Conservation (phyloP, 495 filamentous ascomycete genomes). For the Chaetomium cochliodes region DNA sequence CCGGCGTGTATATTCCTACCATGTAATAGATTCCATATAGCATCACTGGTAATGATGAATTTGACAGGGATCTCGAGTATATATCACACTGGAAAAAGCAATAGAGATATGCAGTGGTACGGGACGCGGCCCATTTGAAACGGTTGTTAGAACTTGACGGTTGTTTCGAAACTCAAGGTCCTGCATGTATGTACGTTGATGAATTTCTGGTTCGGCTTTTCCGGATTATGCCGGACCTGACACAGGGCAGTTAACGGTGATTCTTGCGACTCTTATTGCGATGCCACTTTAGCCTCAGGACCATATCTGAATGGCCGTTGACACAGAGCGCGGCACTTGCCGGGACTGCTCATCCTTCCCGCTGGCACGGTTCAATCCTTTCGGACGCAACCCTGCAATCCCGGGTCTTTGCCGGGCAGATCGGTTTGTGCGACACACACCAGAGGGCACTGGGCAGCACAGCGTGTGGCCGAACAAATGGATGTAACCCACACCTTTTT, state of each 20-base stretch:
- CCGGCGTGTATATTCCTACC: not conserved
- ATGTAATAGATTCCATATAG: not conserved
- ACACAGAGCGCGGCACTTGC: not conserved
- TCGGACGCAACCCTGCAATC: slow-evolving; percentile 1
- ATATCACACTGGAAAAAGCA: not conserved
- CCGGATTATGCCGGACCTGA: slow-evolving; percentile 1
- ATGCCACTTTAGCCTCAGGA: not conserved
- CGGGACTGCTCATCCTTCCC: not conserved
- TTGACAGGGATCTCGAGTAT: not conserved
- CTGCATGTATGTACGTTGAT: too few species aligned
- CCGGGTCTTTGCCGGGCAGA: slow-evolving; percentile 9
- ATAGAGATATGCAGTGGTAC: not conserved
- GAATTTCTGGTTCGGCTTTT: not conserved
- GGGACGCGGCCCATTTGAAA: slow-evolving; percentile 1
- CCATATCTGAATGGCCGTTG: too few species aligned
- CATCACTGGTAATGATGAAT: slow-evolving; percentile 2
- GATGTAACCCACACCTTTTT: not conserved
- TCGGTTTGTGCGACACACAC: not conserved
- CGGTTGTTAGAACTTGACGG: not conserved
- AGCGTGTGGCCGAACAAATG: too few species aligned
- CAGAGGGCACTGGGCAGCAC: too few species aligned
- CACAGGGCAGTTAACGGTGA: not conserved
- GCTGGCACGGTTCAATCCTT: not conserved
- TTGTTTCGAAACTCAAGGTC: not conserved
- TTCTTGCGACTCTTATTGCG: not conserved